These are phyloP conservation scores for Spergularia bocconei DNA, from an alignment of 148 eudicot genomes.

Conservation along the genomic window DNA sequence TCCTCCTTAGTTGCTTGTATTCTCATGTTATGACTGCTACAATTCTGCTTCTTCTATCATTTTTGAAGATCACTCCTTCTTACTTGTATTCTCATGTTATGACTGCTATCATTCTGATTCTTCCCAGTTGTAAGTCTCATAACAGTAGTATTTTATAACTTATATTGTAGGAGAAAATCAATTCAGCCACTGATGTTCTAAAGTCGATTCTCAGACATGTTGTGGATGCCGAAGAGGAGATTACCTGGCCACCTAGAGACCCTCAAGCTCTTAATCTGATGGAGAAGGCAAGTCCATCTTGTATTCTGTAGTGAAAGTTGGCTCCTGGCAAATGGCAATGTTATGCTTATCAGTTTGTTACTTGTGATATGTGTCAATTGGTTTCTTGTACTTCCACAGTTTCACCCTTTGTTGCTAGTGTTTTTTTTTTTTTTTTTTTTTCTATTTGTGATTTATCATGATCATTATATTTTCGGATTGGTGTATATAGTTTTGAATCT, in stretches of 20 bases:
- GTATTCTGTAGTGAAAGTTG: neutral
- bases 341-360: neutral
- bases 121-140: conserved; percentile 8
- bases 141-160: neutral
- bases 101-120: neutral
- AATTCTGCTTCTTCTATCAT: conserved; percentile 1
- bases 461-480: too few relatives aligned
- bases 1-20: neutral
- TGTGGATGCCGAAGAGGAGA: conserved; percentile 69
- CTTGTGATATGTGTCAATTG: neutral
- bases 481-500: too few relatives aligned
- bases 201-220: conserved; percentile 77
- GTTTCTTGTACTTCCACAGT: neutral
- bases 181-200: conserved; percentile 86
- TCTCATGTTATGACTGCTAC: neutral
- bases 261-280: conserved; percentile 67
- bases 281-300: conserved; percentile 55
- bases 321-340: neutral
- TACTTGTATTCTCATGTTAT: neutral
- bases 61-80: conserved; percentile 6
- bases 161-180: conserved; percentile 76
- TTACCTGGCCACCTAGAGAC: conserved; percentile 89
- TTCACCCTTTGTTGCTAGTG: neutral
- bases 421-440: too few relatives aligned
- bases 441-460: neutral